Conservation (phyloP, 768 basidiomycete species). For the Rhodotorula diobovata region DNA sequence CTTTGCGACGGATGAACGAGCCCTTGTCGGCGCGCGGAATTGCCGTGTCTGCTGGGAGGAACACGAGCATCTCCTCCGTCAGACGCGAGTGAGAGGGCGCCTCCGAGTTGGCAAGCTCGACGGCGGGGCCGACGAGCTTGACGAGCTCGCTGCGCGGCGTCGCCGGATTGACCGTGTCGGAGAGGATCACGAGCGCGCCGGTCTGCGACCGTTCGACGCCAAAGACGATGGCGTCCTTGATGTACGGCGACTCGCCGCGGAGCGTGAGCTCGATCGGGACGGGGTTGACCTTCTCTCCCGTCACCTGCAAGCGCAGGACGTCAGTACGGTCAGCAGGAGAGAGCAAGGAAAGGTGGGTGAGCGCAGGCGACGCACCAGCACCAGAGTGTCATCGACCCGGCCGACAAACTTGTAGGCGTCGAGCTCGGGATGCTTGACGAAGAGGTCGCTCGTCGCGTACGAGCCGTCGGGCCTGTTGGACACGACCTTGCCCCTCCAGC, state of each 20-base stretch:
- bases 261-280: conserved; percentile 57
- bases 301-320: neutral
- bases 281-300: conserved; percentile 60
- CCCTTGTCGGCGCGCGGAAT: conserved; percentile 58
- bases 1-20: conserved; percentile 54
- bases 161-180: conserved; percentile 47
- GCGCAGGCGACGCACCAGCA: conserved; percentile 38
- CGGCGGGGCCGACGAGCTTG: conserved; percentile 51
- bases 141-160: conserved; percentile 46
- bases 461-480: conserved; percentile 56
- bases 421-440: conserved; percentile 52
- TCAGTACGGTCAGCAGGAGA: too few relatives aligned
- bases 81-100: conserved; percentile 58
- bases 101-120: conserved; percentile 55
- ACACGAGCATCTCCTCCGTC: conserved; percentile 54
- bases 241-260: conserved; percentile 53
- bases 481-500: conserved; percentile 55
- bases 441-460: conserved; percentile 59
- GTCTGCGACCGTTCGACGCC: conserved; percentile 55
- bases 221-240: conserved; percentile 58
- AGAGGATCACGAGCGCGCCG: conserved; percentile 56
- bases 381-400: conserved; percentile 57
- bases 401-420: conserved; percentile 56
- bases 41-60: conserved; percentile 54
- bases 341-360: too few relatives aligned